phyloP scores from a whole-genome alignment of 2,329 filamentous ascomycete species.

The Ascochyta lentis region DNA sequence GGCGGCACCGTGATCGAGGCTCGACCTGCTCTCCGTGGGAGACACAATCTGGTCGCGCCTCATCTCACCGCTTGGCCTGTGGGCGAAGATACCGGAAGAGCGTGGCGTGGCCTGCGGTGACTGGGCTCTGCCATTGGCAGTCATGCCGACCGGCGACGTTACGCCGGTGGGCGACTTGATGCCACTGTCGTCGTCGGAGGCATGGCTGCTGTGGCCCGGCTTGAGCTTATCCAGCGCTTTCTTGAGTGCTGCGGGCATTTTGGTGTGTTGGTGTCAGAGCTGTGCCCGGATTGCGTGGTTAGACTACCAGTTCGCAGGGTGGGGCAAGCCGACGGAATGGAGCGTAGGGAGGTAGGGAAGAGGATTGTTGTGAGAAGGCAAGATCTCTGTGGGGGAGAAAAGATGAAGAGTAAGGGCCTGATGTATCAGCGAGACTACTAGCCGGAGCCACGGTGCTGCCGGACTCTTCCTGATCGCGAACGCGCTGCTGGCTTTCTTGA shows the following conservation, averaged over 20 bases:
- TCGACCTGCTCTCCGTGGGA: slow-evolving; percentile 40
- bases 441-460: slow-evolving; percentile 8
- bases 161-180: slow-evolving; percentile 33
- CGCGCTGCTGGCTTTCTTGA: slow-evolving; percentile 12
- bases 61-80: slow-evolving; percentile 43
- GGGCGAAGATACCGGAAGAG: slow-evolving; percentile 36
- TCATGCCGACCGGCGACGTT: slow-evolving; percentile 31
- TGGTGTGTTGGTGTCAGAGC: slow-evolving; percentile 24
- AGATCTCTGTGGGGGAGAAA: slow-evolving; percentile 5
- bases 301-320: slow-evolving; percentile 36
- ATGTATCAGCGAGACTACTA: slow-evolving; percentile 6
- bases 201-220: slow-evolving; percentile 41
- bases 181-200: slow-evolving; percentile 45
- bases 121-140: slow-evolving; percentile 33
- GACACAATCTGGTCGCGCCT: slow-evolving; percentile 39
- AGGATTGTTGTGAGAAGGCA: slow-evolving; percentile 1
- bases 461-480: slow-evolving; percentile 9
- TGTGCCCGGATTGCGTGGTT: slow-evolving; percentile 35
- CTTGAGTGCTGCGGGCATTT: slow-evolving; percentile 50
- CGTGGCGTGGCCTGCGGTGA: slow-evolving; percentile 37
- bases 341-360: slow-evolving; percentile 1
- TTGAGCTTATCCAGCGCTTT: slow-evolving; percentile 55
- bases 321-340: slow-evolving; percentile 34
- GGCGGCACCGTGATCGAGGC: slow-evolving; percentile 33
- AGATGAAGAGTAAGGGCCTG: slow-evolving; percentile 4